These are phyloP conservation scores for Botrytis galanthina DNA, from an alignment of 2,329 filamentous ascomycete species.

Conservation along the genomic window DNA sequence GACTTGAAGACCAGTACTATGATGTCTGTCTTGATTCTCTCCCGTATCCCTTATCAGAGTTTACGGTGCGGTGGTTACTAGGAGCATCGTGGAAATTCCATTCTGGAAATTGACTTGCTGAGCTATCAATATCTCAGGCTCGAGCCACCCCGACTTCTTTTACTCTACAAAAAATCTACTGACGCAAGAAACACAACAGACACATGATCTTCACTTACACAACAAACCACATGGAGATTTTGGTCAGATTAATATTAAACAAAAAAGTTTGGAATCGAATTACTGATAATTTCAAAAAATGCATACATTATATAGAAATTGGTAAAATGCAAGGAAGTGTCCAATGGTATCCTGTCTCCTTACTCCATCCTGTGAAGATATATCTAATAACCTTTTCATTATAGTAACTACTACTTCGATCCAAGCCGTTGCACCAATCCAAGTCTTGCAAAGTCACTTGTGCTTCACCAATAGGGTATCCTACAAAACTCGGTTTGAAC, in stretches of 20 bases:
- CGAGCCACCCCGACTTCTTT: background rate
- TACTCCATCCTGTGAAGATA: conserved; percentile 11
- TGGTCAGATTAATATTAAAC: background rate
- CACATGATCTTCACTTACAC: background rate
- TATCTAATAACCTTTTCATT: conserved; percentile 6
- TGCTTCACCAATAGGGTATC: background rate
- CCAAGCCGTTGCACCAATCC: background rate
- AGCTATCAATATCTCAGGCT: background rate
- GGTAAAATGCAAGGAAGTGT: conserved; percentile 6
- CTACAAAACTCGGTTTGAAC: background rate
- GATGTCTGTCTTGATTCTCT: background rate
- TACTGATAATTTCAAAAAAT: background rate
- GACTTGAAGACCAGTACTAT: background rate
- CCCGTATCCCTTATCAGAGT: background rate
- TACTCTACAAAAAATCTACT: background rate
- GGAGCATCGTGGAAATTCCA: background rate
- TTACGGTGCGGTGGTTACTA: background rate
- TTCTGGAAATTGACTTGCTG: background rate
- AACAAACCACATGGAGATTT: background rate
- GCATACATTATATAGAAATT: conserved; percentile 7
- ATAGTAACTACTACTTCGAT: conserved; percentile 7
- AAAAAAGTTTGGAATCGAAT: background rate
- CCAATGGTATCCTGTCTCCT: conserved; percentile 12
- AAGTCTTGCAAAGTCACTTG: conserved; percentile 12
- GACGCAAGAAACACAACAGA: background rate